A percentile compares a stretch with the other conserved stretches of the same genome.
Conservation (phyloP, 371 early-diverging fungal species). For the Modicella reniformis region DNA sequence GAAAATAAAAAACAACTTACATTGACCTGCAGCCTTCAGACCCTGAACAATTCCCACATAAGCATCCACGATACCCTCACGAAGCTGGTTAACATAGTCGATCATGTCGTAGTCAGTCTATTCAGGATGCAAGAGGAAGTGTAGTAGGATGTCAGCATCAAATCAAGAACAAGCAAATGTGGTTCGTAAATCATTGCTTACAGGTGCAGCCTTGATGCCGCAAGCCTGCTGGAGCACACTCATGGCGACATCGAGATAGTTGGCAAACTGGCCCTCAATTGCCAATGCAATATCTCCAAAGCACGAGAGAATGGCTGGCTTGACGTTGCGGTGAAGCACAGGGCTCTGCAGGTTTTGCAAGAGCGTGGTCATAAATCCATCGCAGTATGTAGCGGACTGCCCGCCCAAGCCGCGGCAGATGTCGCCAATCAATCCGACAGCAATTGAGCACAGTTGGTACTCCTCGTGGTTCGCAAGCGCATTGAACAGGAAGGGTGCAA, state of each 20-base stretch:
- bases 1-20: constrained; percentile 32
- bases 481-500: constrained; percentile 81
- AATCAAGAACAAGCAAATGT: no score
- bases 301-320: constrained; percentile 92
- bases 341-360: constrained; percentile 81
- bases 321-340: constrained; percentile 83
- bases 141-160: constrained; percentile 15
- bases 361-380: constrained; percentile 86
- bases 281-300: constrained; percentile 98
- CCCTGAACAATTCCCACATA: constrained; percentile 96
- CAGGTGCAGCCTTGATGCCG: constrained; percentile 66
- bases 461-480: constrained; percentile 92
- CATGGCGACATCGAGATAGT: constrained; percentile 85
- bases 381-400: constrained; percentile 77
- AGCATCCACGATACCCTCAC: constrained; percentile 92
- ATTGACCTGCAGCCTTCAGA: constrained; percentile 73
- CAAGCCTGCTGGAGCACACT: constrained; percentile 86
- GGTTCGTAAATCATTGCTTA: constrained; percentile 33
- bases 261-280: constrained; percentile 87
- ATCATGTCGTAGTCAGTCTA: constrained; percentile 77
- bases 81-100: constrained; percentile 85
- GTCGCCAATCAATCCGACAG: constrained; percentile 95
- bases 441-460: constrained; percentile 87
- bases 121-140: constrained; percentile 11
- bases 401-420: constrained; percentile 88